Evolutionary conservation across 2,329 filamentous ascomycete species (phyloP).

Genomic region (Alternaria viburni): DNA sequence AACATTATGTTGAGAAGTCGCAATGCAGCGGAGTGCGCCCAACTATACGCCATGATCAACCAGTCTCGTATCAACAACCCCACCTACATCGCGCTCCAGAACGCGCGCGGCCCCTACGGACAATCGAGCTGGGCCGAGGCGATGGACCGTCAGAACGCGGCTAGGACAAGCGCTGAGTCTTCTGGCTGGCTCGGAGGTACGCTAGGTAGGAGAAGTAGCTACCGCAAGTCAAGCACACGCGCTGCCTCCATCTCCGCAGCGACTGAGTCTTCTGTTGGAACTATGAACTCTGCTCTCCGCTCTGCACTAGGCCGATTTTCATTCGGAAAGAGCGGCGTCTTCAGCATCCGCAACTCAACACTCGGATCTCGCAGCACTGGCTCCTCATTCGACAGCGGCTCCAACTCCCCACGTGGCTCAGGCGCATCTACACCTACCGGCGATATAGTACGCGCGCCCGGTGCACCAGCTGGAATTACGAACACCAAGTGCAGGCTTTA

Average conservation of each 20-base stretch:
- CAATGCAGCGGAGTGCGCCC: conserved; percentile 76
- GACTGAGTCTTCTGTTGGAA: conserved; percentile 77
- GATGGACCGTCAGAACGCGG: conserved; percentile 60
- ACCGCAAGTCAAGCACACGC: conserved; percentile 59
- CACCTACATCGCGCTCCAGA: conserved; percentile 80
- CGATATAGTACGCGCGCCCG: conserved; percentile 29
- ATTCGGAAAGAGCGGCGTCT: conserved; percentile 69
- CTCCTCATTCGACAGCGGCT: conserved; percentile 55
- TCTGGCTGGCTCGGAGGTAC: conserved; percentile 59
- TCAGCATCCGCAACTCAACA: conserved; percentile 83
- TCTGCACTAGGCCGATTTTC: conserved; percentile 77
- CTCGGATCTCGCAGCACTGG: conserved; percentile 66
- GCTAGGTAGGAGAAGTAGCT: conserved; percentile 61
- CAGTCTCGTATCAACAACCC: conserved; percentile 89
- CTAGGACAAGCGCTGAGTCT: conserved; percentile 41
- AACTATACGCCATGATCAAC: conserved; percentile 86
- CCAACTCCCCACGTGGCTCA: conserved; percentile 35
- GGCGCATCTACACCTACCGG: conserved; percentile 44
- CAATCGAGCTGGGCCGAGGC: conserved; percentile 56
- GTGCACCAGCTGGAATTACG: conserved; percentile 68
- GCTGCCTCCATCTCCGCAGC: conserved; percentile 65
- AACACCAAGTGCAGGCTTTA: conserved; percentile 90
- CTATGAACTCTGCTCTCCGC: conserved; percentile 76
- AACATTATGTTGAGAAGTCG: conserved; percentile 92
- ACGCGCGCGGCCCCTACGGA: conserved; percentile 68